Evolutionary conservation across 2,329 filamentous ascomycete species (phyloP), one percentile per base, ranked within the genome.

Genomic region (Talaromyces sp.): DNA sequence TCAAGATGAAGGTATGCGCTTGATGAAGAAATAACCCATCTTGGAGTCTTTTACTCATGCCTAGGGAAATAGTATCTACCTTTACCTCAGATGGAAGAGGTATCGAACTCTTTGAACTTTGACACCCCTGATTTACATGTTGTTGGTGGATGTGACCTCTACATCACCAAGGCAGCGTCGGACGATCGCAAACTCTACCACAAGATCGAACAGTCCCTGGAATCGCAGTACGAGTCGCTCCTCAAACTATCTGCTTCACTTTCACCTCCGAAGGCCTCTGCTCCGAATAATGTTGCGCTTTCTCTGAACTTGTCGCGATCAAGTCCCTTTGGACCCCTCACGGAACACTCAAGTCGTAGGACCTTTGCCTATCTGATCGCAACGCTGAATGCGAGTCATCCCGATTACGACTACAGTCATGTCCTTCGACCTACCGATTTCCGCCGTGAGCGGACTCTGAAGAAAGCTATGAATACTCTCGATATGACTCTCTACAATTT

Each of bases 181-280:
- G 87, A 88, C 63, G 94, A 99, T 73, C 97, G 97, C 83, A 97
- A 97, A 72, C 81, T 99, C 8, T 97, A 97, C 80, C 95, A 92
- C 76, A 89, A 88, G 70, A 97, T 99, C 70, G 92, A 97, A 71
- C 86, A 89, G 69, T 91, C 89, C 31, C 84, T 99, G 60, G 91
- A 95, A 73, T 89, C 89, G 37, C 91, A 96, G 73, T 91, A 97
- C 80, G 89, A 91, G 65, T 89, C 91, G 7, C 84, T 96, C 1
- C 80, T 97, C 52, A 88, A 91, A 63, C 84, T 96, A 28, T 92
- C 93, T 31, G 89, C 90, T 17, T 92, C 89, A 50, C 81, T 97
- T 19, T 95, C 93, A 21, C 90, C 92, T 28, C 90, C 91, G 1
- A 86, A 91, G 64, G 86, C 86, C 59, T 82, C 85, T 63, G 50